These are phyloP conservation scores for Trametes pubescens DNA, from an alignment of 1,284 basidiomycete genomes.

Conservation along the genomic window DNA sequence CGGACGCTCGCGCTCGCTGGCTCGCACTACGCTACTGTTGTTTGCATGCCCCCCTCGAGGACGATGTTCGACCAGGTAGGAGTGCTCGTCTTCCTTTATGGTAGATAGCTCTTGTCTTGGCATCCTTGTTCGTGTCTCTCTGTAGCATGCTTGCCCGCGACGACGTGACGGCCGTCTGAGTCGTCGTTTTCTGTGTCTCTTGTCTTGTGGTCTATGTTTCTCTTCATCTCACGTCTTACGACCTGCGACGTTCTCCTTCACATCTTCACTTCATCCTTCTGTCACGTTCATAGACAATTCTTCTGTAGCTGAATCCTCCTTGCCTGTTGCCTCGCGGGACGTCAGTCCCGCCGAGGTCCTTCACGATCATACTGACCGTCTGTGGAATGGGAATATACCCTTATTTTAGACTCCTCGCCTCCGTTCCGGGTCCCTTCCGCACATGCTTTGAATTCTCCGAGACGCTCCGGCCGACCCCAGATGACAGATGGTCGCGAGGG, in stretches of 20 bases:
- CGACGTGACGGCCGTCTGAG: not conserved
- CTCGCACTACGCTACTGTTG: constrained; percentile 1
- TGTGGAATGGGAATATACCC: not conserved
- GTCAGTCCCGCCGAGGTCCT: no score
- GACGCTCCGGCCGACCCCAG: no score
- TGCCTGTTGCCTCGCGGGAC: not conserved
- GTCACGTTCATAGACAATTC: not conserved
- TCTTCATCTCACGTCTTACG: not conserved
- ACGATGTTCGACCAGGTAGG: not conserved
- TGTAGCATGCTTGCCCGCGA: not conserved
- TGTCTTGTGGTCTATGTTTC: not conserved
- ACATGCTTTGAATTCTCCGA: no score
- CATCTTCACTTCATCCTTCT: not conserved
- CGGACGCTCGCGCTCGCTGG: constrained; percentile 1
- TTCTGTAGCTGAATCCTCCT: not conserved
- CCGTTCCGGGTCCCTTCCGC: no score
- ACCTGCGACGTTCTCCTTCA: constrained; percentile 8
- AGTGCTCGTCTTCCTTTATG: not conserved
- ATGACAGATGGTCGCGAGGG: not conserved
- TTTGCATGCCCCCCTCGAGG: not conserved
- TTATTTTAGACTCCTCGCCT: not conserved
- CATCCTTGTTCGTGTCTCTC: not conserved
- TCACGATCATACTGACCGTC: no score
- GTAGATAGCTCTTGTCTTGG: not conserved
- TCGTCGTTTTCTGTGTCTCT: not conserved